Conservation (phyloP, 1,284 basidiomycete species). For the Ceratobasidium sp. region DNA sequence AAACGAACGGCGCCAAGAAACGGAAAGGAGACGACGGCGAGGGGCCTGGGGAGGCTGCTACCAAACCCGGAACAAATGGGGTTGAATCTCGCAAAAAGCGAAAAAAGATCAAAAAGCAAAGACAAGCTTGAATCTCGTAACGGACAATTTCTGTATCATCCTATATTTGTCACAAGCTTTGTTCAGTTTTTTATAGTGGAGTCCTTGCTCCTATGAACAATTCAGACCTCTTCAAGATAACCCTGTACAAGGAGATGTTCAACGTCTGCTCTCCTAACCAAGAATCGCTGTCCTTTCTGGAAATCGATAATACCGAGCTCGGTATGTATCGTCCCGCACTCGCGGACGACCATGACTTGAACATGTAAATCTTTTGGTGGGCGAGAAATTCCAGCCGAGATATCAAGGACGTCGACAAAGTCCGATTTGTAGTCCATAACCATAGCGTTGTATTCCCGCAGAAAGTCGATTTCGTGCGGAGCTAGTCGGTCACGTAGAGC, state of each 20-base stretch:
- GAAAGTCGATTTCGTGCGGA: slow-evolving; percentile 91
- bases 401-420: slow-evolving; percentile 86
- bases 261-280: slow-evolving; percentile 85
- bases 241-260: slow-evolving; percentile 93
- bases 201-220: slow-evolving; percentile 17
- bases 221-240: slow-evolving; percentile 72
- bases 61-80: slow-evolving; percentile 1
- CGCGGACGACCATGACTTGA: slow-evolving; percentile 78
- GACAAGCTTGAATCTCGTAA: neutral
- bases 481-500: slow-evolving; percentile 83
- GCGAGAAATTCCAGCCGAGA: slow-evolving; percentile 77
- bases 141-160: slow-evolving; percentile 20
- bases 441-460: slow-evolving; percentile 82
- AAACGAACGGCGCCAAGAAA: slow-evolving; percentile 48
- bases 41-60: slow-evolving; percentile 50
- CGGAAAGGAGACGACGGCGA: slow-evolving; percentile 54
- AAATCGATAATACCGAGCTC: slow-evolving; percentile 90
- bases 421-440: slow-evolving; percentile 87
- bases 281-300: slow-evolving; percentile 86
- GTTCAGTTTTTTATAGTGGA: slow-evolving; percentile 1
- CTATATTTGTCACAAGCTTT: slow-evolving; percentile 1
- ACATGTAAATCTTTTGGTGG: slow-evolving; percentile 87
- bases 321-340: slow-evolving; percentile 90
- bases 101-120: slow-evolving; percentile 42
- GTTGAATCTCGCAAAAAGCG: slow-evolving; percentile 38